phyloP scores from a whole-genome alignment of 345 rosid species.

The Salix exigua region DNA sequence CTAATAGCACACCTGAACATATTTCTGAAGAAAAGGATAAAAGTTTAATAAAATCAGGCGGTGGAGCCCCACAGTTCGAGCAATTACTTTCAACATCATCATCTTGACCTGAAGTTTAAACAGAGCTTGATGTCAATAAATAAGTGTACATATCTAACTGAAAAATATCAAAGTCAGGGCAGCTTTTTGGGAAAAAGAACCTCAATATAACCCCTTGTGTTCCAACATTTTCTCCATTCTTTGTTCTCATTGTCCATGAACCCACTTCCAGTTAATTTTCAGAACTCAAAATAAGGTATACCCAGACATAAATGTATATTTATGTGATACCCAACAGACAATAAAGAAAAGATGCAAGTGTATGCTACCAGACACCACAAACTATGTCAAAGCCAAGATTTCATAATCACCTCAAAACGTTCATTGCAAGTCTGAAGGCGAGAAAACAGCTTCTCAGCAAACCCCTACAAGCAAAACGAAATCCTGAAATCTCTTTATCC shows the following conservation, averaged over 20 bases:
- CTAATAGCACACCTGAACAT: constrained; percentile 58
- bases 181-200: not conserved
- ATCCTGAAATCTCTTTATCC: not conserved
- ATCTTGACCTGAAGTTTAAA: constrained; percentile 63
- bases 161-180: not conserved
- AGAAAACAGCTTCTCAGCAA: constrained; percentile 75
- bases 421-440: constrained; percentile 89
- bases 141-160: not conserved
- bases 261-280: not conserved
- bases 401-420: constrained; percentile 65
- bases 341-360: not conserved
- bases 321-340: not conserved
- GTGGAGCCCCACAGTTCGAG: constrained; percentile 89
- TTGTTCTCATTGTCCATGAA: not conserved
- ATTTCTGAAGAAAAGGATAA: constrained; percentile 74
- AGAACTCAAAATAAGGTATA: not conserved
- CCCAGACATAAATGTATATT: not conserved
- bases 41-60: constrained; percentile 67
- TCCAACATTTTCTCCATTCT: not conserved
- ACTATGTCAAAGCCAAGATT: not conserved
- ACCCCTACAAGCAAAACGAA: constrained; percentile 50
- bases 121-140: not conserved
- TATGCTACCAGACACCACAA: not conserved
- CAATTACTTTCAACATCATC: constrained; percentile 90
- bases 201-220: not conserved